phyloP scores from a whole-genome alignment of 2,329 filamentous ascomycete genomes.

The Neopestalotiopsis rosae region DNA sequence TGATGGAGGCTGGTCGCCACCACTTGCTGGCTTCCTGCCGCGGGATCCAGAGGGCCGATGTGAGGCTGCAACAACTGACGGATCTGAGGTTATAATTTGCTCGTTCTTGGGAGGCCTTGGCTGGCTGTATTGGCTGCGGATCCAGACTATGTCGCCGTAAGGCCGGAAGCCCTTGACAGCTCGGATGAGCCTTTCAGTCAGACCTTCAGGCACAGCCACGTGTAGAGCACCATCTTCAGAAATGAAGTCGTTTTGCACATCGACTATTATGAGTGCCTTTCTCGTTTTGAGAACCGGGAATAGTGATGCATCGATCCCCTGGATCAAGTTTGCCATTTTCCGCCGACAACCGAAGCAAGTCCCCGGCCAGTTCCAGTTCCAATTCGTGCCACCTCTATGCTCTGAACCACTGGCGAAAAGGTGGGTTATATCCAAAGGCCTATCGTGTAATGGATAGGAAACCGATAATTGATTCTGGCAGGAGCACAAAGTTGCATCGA shows the following conservation, averaged over 20 bases:
- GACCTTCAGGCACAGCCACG: slow-evolving; percentile 66
- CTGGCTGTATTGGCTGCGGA: slow-evolving; percentile 75
- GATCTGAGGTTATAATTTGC: slow-evolving; percentile 52
- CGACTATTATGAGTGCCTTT: slow-evolving; percentile 79
- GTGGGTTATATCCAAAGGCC: not conserved
- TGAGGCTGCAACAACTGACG: slow-evolving; percentile 17
- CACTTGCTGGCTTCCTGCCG: slow-evolving; percentile 31
- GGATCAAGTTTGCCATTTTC: not conserved
- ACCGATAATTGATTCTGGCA: not conserved
- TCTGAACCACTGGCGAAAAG: not conserved
- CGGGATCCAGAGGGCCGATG: slow-evolving; percentile 23
- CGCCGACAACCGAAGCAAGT: not conserved
- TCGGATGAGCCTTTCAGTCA: slow-evolving; percentile 68
- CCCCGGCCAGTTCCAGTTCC: not conserved
- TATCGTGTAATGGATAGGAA: not conserved
- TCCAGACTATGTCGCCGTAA: slow-evolving; percentile 80
- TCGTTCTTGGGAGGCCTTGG: slow-evolving; percentile 62
- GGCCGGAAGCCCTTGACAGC: slow-evolving; percentile 77
- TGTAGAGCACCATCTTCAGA: slow-evolving; percentile 70
- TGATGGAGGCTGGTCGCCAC: slow-evolving; percentile 29
- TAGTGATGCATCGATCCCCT: slow-evolving; percentile 54
- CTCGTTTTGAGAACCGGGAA: slow-evolving; percentile 63
- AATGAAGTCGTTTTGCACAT: slow-evolving; percentile 91
- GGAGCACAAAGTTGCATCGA: not conserved
- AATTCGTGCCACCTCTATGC: not conserved